These are phyloP conservation scores for Myriosclerotinia scirpicola DNA, from an alignment of 2,329 filamentous ascomycete species.

Conservation along the genomic window DNA sequence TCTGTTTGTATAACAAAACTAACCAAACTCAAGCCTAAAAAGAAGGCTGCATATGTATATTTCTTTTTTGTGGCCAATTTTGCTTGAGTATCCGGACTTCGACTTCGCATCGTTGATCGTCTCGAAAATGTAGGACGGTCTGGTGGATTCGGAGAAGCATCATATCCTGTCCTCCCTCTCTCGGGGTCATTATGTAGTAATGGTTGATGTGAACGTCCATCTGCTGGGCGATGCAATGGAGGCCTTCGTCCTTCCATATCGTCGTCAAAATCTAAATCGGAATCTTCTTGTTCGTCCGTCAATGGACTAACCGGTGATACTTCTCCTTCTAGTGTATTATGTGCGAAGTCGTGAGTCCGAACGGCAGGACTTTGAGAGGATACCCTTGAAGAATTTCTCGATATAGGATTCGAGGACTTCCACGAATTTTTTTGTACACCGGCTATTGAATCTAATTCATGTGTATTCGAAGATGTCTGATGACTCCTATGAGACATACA, in stretches of 20 bases:
- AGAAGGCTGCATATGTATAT: conserved; percentile 84
- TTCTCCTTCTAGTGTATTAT: conserved; percentile 26
- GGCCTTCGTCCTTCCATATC: conserved; percentile 44
- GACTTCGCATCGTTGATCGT: conserved; percentile 71
- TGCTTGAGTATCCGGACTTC: conserved; percentile 67
- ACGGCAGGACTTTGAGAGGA: conserved; percentile 27
- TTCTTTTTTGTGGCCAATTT: conserved; percentile 70
- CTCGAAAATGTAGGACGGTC: conserved; percentile 47
- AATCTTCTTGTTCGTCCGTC: conserved; percentile 32
- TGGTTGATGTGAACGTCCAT: conserved; percentile 44
- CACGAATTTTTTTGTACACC: conserved; percentile 27
- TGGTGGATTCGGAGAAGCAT: conserved; percentile 30
- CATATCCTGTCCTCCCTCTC: conserved; percentile 39
- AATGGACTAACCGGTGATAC: conserved; percentile 16
- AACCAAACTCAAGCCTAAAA: conserved; percentile 77
- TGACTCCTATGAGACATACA: conserved; percentile 39
- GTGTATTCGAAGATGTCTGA: conserved; percentile 24
- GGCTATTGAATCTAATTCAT: conserved; percentile 21
- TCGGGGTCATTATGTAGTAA: conserved; percentile 38
- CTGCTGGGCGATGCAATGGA: conserved; percentile 41
- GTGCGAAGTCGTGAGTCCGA: conserved; percentile 27
- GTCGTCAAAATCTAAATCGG: conserved; percentile 32
- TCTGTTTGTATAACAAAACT: conserved; percentile 95
- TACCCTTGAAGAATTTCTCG: conserved; percentile 28
- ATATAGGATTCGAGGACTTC: conserved; percentile 33